phyloP scores from a whole-genome alignment of 2,329 filamentous ascomycete genomes.

The Aspergillus aculeatinus region DNA sequence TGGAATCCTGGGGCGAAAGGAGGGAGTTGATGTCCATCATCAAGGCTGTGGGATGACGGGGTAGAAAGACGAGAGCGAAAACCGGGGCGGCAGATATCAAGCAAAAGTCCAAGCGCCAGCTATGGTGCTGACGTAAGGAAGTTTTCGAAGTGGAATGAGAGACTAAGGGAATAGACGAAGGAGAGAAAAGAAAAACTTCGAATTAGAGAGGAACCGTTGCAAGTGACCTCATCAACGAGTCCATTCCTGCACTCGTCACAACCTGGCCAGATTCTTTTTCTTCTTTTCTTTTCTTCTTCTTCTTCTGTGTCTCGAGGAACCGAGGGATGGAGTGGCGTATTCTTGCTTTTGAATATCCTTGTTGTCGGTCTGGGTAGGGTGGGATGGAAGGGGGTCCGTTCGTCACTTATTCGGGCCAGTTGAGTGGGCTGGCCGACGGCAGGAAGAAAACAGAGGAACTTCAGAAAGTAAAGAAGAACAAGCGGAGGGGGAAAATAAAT shows the following conservation, averaged over 20 bases:
- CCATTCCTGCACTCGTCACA: slow-evolving; percentile 36
- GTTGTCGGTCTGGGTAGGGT: neutral
- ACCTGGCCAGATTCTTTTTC: slow-evolving; percentile 22
- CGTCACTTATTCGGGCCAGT: neutral
- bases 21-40: slow-evolving; percentile 50
- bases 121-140: slow-evolving; percentile 14
- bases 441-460: slow-evolving; percentile 8
- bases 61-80: slow-evolving; percentile 21
- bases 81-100: slow-evolving; percentile 15
- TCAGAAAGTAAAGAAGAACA: neutral
- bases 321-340: neutral
- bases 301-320: slow-evolving; percentile 3
- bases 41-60: slow-evolving; percentile 8
- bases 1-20: slow-evolving; percentile 45
- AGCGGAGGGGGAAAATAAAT: neutral
- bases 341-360: slow-evolving; percentile 4
- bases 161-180: slow-evolving; percentile 5
- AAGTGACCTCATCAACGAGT: slow-evolving; percentile 34
- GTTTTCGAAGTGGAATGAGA: slow-evolving; percentile 2
- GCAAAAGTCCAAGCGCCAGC: slow-evolving; percentile 20
- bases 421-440: neutral
- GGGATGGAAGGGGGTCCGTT: neutral
- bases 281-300: too few species aligned
- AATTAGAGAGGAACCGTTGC: slow-evolving; percentile 30
- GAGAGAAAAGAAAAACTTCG: slow-evolving; percentile 2